phyloP scores from a whole-genome alignment of 805 yeast genomes.

The Lachancea fermentati region DNA sequence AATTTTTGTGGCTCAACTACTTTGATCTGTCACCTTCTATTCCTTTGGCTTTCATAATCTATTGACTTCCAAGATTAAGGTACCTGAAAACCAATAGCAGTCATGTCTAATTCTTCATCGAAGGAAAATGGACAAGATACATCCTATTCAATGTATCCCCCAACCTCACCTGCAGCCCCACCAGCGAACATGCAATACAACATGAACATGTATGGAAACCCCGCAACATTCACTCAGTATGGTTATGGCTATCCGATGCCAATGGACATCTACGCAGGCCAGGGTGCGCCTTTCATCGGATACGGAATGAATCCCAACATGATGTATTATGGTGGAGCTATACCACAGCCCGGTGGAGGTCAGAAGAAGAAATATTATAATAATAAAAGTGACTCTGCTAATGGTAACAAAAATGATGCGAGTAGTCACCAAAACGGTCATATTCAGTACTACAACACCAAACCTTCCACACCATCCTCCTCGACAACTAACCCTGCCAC shows the following conservation, averaged over 20 bases:
- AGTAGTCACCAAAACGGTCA: conserved; percentile 14
- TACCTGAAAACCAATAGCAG: not conserved
- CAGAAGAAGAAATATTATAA: conserved; percentile 8
- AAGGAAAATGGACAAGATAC: conserved; percentile 20
- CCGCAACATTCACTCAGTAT: conserved; percentile 8
- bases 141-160: conserved; percentile 33
- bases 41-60: not conserved
- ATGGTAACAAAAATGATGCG: conserved; percentile 10
- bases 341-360: conserved; percentile 7
- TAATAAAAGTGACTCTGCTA: conserved; percentile 1
- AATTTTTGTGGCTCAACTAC: not conserved
- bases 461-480: conserved; percentile 2
- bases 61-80: not conserved
- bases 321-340: conserved; percentile 19
- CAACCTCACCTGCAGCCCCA: conserved; percentile 27
- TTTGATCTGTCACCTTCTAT: not conserved
- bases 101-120: conserved; percentile 7
- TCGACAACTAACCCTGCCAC: conserved; percentile 3
- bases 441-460: conserved; percentile 10
- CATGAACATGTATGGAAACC: conserved; percentile 8
- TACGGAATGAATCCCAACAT: conserved; percentile 24
- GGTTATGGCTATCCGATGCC: conserved; percentile 19
- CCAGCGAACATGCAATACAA: conserved; percentile 24
- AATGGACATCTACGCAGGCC: conserved; percentile 14
- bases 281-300: conserved; percentile 10